Base-by-base conservation (phyloP, 2,329 filamentous ascomycete genomes). In the Cercospora sesami region DNA sequence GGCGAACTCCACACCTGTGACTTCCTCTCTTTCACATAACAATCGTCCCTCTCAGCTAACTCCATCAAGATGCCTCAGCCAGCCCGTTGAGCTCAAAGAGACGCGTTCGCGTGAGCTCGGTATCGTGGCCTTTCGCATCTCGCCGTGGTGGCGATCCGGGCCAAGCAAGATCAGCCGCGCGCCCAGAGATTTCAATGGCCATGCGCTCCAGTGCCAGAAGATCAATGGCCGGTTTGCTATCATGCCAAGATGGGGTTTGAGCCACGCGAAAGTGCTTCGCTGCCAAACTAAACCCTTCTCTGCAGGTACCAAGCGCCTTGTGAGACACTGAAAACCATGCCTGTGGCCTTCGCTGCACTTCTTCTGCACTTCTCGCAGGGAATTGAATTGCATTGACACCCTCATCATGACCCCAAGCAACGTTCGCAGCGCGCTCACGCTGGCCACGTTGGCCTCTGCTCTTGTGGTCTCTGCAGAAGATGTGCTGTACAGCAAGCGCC, bases 401-500 rank as follows among this genome's bases (percentile, higher is more conserved):
- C n/a, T 1, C 28, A 18, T 28, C 14, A 59, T 59, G 55, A 30
- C 55, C 18, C 12, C 55, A 59, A 31, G 28, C 23, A 33, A 21
- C 28, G n/a, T 31, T 14, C 31, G 51, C 23, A 45, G 62, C 62
- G 53, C 62, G 9, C 30, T 63, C 21, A 36, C 62, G 51, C 33
- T 64, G 30, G 33, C 62, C 36, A 12, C 53, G n/a, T 36, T 64
- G 21, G 51, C 33, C 21, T 64, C 33, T 4, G 16, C 33, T 12
- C 8, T 58, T 16, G 10, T 26, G 31, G 53, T 26, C n/a, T 65
- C 58, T 14, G 73, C 73, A 16, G 73, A 73, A 66, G 72, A 73
- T 33, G 69, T 71, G 8, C 53, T 73, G 28, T 69, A 69, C 66
- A 73, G 71, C 53, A 64, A 71, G 33, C 68, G 68, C 9, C 63